Evolutionary conservation across 345 rosid species (phyloP).

Genomic region (Zanthoxylum bungeanum): DNA sequence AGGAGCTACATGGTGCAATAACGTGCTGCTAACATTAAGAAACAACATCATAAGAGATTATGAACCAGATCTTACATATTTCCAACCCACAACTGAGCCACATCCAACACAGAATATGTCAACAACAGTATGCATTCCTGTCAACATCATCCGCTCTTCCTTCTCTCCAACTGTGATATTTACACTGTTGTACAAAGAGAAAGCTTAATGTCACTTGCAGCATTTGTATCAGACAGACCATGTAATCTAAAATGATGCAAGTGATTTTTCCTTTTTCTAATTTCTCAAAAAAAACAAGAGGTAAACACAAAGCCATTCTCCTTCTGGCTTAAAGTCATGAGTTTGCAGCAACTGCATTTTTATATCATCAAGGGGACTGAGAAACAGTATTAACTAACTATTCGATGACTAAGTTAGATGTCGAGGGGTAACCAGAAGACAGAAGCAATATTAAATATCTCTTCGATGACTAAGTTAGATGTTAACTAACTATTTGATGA

Average conservation of each 20-base stretch:
- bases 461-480: too few species aligned
- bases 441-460: too few species aligned
- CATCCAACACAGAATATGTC: slow-evolving; percentile 78
- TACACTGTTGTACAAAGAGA: slow-evolving; percentile 37
- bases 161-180: slow-evolving; percentile 57
- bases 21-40: background rate
- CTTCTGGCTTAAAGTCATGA: background rate
- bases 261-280: too few species aligned
- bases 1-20: too few species aligned
- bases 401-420: background rate
- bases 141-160: slow-evolving; percentile 70
- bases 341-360: too few species aligned
- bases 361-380: too few species aligned
- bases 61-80: slow-evolving; percentile 51
- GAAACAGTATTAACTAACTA: background rate
- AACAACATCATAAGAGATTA: background rate
- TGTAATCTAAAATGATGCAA: too few species aligned
- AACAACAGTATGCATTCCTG: slow-evolving; percentile 78
- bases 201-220: slow-evolving; percentile 10
- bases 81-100: slow-evolving; percentile 85
- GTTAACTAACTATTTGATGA: background rate
- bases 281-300: too few species aligned
- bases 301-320: background rate
- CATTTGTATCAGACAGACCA: too few species aligned
- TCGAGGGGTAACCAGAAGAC: background rate